Base-by-base conservation (phyloP, 2,329 filamentous ascomycete species). In the Cercospora brassicicola region DNA sequence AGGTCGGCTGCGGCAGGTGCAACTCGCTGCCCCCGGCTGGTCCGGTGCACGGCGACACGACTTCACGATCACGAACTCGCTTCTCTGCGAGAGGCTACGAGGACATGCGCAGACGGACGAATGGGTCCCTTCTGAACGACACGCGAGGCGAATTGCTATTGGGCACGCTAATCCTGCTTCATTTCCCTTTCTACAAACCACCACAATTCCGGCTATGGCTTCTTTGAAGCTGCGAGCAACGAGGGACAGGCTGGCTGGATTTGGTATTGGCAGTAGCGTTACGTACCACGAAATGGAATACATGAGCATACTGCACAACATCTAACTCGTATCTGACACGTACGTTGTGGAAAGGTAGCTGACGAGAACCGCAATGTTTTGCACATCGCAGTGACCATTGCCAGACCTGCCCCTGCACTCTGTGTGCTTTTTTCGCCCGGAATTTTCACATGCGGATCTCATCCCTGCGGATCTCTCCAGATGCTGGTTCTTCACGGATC, bases 51-150 rank as follows among this genome's bases (percentile, higher is more conserved):
- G 39, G 36, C 55, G 57, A 59, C 59, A 68, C 66, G 66, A 68
- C 66, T 65, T 65, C 66, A 68, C 66, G 66, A 68, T 64, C 53
- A 68, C 66, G 66, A 64, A 31, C 62, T 51, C 39, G 62, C 62
- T 65, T 59, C 23, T 59, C 48, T 36, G 26, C 10, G 48, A 64
- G 45, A 68, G 51, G 66, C 66, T 68, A 68, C 59, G 66, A 68
- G 62, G 62, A 68, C 57, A 68, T 59, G 64, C 48, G 61, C 61
- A 62, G 63, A 33, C 53, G 39, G 66, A 61, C 60, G 66, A 51
- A 65, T 62, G 61, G n/a, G 60, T 53, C 66, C 66, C 62, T 68
- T 62, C 53, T 65, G 62, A 68, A 62, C 62, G 63, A 68, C 64
- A 60, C 20, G 62, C 57, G 15, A 60, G 42, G 63, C 55, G 63